Percentiles rank a stretch among this genome's conserved stretches.
Conservation (phyloP, 345 rosid genomes). For the Salix purpurea region DNA sequence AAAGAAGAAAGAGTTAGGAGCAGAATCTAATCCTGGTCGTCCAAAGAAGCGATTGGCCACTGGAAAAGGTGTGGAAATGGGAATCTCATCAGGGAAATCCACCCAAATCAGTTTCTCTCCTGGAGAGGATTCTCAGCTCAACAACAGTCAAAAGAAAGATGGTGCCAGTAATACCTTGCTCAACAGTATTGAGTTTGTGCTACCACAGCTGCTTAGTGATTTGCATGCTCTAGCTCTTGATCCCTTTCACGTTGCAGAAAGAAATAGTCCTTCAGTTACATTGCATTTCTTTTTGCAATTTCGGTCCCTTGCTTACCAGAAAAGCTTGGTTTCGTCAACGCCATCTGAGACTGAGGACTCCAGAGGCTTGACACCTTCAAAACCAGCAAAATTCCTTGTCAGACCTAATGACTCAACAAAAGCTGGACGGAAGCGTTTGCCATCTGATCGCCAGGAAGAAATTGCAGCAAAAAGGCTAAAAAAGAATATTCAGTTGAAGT, state of each 20-base stretch:
- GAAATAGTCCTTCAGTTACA: slow-evolving; percentile 40
- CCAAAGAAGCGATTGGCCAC: slow-evolving; percentile 40
- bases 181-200: slow-evolving; percentile 35
- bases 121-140: slow-evolving; percentile 26
- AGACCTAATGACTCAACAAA: slow-evolving; percentile 63
- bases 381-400: slow-evolving; percentile 38
- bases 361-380: slow-evolving; percentile 38
- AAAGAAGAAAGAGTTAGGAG: slow-evolving; percentile 49
- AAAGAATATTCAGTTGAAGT: slow-evolving; percentile 51
- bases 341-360: slow-evolving; percentile 46
- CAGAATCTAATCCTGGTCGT: slow-evolving; percentile 37
- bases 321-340: slow-evolving; percentile 62
- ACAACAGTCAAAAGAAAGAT: slow-evolving; percentile 41
- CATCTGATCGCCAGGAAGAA: slow-evolving; percentile 81
- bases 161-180: slow-evolving; percentile 14
- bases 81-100: slow-evolving; percentile 33
- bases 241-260: slow-evolving; percentile 60
- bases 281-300: slow-evolving; percentile 62
- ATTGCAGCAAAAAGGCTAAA: slow-evolving; percentile 70
- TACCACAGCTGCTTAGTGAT: slow-evolving; percentile 55
- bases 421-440: slow-evolving; percentile 68
- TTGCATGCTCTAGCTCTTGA: slow-evolving; percentile 72
- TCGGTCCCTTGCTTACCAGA: slow-evolving; percentile 69
- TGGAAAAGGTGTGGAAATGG: slow-evolving; percentile 38
- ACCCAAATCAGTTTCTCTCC: slow-evolving; percentile 27